Percentiles rank a stretch among this genome's conserved stretches.
These are phyloP conservation scores for Cercophora newfieldiana DNA, from an alignment of 495 filamentous ascomycete genomes.

Conservation along the genomic window DNA sequence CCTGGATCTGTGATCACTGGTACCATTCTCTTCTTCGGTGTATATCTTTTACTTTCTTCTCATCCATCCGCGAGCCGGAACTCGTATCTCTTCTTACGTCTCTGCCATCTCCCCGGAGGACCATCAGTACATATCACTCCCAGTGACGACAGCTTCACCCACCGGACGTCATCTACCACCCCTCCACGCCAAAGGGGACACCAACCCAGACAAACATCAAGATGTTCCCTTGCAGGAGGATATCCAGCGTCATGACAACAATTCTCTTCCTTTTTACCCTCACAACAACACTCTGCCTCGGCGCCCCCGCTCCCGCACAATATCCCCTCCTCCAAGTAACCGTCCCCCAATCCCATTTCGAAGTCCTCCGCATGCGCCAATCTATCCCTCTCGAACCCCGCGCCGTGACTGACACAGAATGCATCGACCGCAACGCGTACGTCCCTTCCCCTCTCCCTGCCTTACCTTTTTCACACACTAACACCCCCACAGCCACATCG, in stretches of 20 bases:
- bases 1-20: neutral
- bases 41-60: neutral
- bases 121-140: neutral
- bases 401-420: conserved; percentile 36
- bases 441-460: conserved; percentile 9
- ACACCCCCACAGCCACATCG: conserved; percentile 42
- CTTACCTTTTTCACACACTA: neutral
- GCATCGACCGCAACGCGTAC: conserved; percentile 40
- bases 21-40: neutral
- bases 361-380: conserved; percentile 38
- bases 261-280: conserved; percentile 25
- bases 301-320: conserved; percentile 24
- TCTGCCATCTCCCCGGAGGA: no score
- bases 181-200: neutral
- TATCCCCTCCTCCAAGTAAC: conserved; percentile 24
- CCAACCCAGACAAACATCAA: neutral
- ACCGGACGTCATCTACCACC: neutral
- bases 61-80: neutral
- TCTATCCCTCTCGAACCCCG: conserved; percentile 35
- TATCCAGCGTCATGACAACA: neutral
- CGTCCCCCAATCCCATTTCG: conserved; percentile 35
- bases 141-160: neutral
- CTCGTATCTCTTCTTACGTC: no score
- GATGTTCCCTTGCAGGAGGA: neutral
- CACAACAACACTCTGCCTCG: neutral